These are phyloP conservation scores for Fusarium caatingaense DNA, from an alignment of 2,329 filamentous ascomycete genomes.

Conservation along the genomic window DNA sequence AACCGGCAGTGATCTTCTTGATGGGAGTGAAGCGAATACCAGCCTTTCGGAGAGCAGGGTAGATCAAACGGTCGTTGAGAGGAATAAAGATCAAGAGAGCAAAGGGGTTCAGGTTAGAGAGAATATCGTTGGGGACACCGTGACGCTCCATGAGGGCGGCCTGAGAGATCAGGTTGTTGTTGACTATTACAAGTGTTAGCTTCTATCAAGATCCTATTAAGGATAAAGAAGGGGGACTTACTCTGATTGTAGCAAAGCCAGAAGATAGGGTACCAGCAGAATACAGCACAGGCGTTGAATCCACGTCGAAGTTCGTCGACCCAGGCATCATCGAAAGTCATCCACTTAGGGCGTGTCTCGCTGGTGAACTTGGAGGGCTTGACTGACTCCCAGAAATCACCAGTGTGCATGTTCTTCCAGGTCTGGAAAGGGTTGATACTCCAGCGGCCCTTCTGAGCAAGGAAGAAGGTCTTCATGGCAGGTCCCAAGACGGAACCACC, in stretches of 20 bases:
- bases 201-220: not conserved
- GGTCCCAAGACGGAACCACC: conserved; percentile 76
- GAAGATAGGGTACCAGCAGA: conserved; percentile 74
- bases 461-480: conserved; percentile 67
- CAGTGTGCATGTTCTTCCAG: conserved; percentile 67
- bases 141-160: conserved; percentile 73
- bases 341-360: conserved; percentile 70
- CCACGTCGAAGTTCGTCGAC: conserved; percentile 80
- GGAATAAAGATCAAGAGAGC: conserved; percentile 80
- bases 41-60: conserved; percentile 73
- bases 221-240: conserved; percentile 31
- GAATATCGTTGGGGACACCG: conserved; percentile 80
- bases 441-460: conserved; percentile 77
- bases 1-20: conserved; percentile 78
- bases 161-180: conserved; percentile 71
- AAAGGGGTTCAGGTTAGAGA: conserved; percentile 80
- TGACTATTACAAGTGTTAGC: conserved; percentile 54
- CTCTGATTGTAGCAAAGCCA: conserved; percentile 64
- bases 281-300: conserved; percentile 75
- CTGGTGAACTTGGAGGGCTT: conserved; percentile 74
- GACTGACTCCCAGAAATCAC: conserved; percentile 73
- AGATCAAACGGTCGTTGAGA: conserved; percentile 74
- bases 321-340: conserved; percentile 84
- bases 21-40: conserved; percentile 78
- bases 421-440: conserved; percentile 72